These are phyloP conservation scores for Ensete glaucum DNA, from an alignment of 176 grass and related monocot genomes.

Conservation along the genomic window DNA sequence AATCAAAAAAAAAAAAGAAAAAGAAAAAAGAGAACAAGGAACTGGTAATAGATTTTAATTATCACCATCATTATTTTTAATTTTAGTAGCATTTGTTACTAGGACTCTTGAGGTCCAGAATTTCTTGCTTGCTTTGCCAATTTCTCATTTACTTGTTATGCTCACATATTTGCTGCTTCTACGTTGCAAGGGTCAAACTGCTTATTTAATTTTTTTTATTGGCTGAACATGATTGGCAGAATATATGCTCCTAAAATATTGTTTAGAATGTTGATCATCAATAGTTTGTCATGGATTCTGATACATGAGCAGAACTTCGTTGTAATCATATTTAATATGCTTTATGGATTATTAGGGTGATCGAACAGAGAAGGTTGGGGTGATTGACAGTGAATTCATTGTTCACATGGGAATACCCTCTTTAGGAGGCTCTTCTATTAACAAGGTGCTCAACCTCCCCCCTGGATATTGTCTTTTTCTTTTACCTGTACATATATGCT, in stretches of 20 bases:
- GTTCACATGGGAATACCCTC: constrained; percentile 94
- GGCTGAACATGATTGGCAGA: background rate
- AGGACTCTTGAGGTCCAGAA: no score
- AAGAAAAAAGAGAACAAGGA: no score
- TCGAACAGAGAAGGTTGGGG: constrained; percentile 88
- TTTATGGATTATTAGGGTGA: constrained; percentile 65
- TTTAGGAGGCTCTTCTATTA: constrained; percentile 71
- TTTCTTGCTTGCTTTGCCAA: no score
- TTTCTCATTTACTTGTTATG: background rate
- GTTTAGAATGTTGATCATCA: background rate
- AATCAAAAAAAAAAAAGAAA: no score
- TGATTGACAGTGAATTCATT: constrained; percentile 93
- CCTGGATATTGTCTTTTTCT: background rate
- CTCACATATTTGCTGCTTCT: background rate
- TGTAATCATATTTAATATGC: background rate
- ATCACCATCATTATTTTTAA: no score
- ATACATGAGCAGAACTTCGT: background rate
- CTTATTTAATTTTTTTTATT: background rate
- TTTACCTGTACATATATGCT: background rate
- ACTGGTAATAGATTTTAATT: no score
- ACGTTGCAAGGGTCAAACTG: background rate
- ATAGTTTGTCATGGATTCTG: background rate
- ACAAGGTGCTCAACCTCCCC: constrained; percentile 18
- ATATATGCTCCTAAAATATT: background rate
- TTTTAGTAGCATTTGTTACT: no score